Conservation (phyloP, 352 stramenopile genomes). For the Phytophthora chlamydospora region DNA sequence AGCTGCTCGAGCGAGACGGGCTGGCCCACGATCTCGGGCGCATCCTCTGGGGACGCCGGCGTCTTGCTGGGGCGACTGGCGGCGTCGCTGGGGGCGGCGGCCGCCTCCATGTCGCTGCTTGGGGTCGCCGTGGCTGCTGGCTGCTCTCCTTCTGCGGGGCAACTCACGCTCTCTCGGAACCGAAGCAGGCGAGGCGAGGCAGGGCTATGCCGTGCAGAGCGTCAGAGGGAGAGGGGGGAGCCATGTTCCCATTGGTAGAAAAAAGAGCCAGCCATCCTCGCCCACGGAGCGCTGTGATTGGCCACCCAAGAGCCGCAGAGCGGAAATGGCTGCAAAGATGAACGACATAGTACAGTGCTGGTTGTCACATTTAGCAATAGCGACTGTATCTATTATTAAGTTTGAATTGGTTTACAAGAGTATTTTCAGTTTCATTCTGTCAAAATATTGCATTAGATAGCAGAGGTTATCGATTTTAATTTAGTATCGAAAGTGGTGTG, state of each 20-base stretch:
- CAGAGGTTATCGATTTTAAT: no score
- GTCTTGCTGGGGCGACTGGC: conserved; percentile 30
- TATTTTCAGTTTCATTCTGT: no score
- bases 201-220: conserved; percentile 33
- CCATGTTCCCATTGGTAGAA: conserved; percentile 47
- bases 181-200: conserved; percentile 11
- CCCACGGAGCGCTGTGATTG: conserved; percentile 21
- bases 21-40: conserved; percentile 35
- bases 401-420: no score
- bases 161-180: conserved; percentile 11
- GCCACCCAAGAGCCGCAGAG: conserved; percentile 18
- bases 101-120: conserved; percentile 32
- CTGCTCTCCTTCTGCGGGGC: conserved; percentile 5
- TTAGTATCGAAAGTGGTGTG: no score
- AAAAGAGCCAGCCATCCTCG: conserved; percentile 43
- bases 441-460: no score
- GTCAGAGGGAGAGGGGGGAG: conserved; percentile 36
- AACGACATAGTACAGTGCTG: conserved; percentile 19
- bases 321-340: conserved; percentile 27
- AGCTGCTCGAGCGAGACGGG: conserved; percentile 40
- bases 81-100: conserved; percentile 19
- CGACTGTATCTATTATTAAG: no score
- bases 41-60: conserved; percentile 28
- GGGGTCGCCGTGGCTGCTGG: conserved; percentile 16
- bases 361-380: no score